Base-by-base conservation (phyloP, 2,329 filamentous ascomycete species). In the Hymenotorrendiella dingleyae region DNA sequence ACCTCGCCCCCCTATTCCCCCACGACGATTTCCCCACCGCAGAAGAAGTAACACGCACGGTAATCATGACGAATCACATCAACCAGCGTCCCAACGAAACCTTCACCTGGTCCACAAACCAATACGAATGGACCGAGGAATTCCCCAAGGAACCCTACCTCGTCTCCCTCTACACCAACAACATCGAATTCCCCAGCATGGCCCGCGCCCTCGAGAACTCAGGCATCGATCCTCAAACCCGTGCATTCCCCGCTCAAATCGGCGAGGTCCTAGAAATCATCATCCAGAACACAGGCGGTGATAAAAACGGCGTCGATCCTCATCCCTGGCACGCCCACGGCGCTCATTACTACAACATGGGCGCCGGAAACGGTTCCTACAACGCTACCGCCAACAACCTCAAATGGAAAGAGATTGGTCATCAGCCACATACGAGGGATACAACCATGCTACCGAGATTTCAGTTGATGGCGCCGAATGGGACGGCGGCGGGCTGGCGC, bases 301-400 rank as follows among this genome's bases (percentile, higher is more conserved):
- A 55, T 61, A 36, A 30, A 40, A 50, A 62, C 19, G 51, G 58
- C 4, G 45, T 57, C n/a, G 67, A 69, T 39, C 54, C 53, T 17
- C 70, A 73, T 47, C 70, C 70, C 0, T 76, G 67, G 41, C 70
- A 73, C 48, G 54, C 61, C 2, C 70, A 72, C 45, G 69, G 69
- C 7, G 55, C 54, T 0, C 68, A 71, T 47, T 65, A 58, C 49
- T 71, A 61, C 46, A 68, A 72, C 48, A 51, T 67, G 8, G 70
- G 70, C 1, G 59, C 58, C n/a, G 70, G 70, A 3, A 66, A 67
- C 36, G 69, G 69, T 1, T 65, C 62, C 0, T 72, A 70, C 50
- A 55, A 72, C 40, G 48, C 62, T 3, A 46, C 47, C 0, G 61
- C 47, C 19, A 70, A 72, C 40, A 66, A 72, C 30, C 51, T 50